Evolutionary conservation across 768 basidiomycete genomes (phyloP), one percentile per base, ranked within the genome.

Genomic region (Lactarius hengduanensis): DNA sequence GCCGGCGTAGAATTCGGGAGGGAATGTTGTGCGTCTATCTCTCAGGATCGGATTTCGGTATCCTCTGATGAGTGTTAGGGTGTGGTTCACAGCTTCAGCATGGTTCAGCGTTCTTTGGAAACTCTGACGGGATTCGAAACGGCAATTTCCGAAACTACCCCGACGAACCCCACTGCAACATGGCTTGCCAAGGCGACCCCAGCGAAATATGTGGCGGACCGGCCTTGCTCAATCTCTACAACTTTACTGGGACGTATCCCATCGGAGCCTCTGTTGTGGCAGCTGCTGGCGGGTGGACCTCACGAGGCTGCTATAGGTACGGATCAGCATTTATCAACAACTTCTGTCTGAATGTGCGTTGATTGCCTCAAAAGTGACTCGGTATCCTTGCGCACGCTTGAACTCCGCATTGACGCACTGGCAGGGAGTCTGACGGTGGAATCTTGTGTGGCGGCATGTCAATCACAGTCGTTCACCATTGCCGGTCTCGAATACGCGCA

Each of bases 1-100:
- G 84, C 86, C 26, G 89, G 87, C 28, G 77, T 87, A 62, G 90
- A 64, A 58, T 58, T 50, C 10, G 34, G 56, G 15, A 57, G 45
- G 45, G 57, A 58, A 36, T 50, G 63, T 22, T 34, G 62, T 63
- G 32, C 7, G 57, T 63, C n/a, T 8, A 22, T 20, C 3, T 26
- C 22, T 13, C 53, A 28, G 20, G 32, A 3, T 4, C 36, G 20
- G 11, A 18, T 34, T 40, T 11, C 13, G 36, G 57, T 58, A 26
- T 0, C 40, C 6, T 13, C 57, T 58, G n/a, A 36, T 1, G 10
- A 53, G 15, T 7, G 7, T 0, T 40, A 64, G 38, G 26, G 28
- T 58, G 28, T 26, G 36, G 30, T 53, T 30, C n/a, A 8, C 7
- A 54, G 34, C 45, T 59, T 26, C 47, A 30, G 30, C n/a, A 66